Evolutionary conservation across 2,329 filamentous ascomycete genomes (phyloP).

Genomic region (Fusarium graminum): DNA sequence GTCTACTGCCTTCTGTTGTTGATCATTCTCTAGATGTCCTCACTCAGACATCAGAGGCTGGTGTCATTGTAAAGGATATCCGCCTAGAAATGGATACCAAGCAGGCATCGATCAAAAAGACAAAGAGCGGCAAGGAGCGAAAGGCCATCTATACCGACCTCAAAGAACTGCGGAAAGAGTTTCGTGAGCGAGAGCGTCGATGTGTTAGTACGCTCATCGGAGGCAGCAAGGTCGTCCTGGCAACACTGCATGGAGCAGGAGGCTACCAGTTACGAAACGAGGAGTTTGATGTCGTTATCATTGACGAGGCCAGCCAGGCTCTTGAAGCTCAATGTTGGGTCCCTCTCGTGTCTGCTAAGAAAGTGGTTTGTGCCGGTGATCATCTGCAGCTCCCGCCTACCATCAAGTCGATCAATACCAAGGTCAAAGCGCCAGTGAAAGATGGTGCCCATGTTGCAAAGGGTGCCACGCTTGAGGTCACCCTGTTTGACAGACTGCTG

Average conservation of each 20-base stretch:
- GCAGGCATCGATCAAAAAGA: constrained; percentile 89
- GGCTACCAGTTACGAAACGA: constrained; percentile 84
- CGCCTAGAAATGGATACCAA: constrained; percentile 93
- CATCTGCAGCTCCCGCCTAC: constrained; percentile 95
- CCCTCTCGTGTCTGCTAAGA: constrained; percentile 81
- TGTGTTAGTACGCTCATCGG: constrained; percentile 83
- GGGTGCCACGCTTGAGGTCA: constrained; percentile 81
- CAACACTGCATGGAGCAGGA: constrained; percentile 92
- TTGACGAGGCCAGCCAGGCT: constrained; percentile 96
- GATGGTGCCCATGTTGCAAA: constrained; percentile 58
- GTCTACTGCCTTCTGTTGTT: constrained; percentile 87
- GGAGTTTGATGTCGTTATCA: constrained; percentile 91
- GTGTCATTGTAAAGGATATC: constrained; percentile 89
- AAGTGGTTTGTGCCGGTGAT: constrained; percentile 92
- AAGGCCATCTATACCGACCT: constrained; percentile 87
- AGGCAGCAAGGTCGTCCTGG: constrained; percentile 87
- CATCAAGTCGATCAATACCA: constrained; percentile 81
- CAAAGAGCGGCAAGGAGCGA: constrained; percentile 82
- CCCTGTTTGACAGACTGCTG: constrained; percentile 90
- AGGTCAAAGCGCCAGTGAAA: constrained; percentile 57
- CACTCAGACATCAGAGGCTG: constrained; percentile 90
- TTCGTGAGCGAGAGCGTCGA: constrained; percentile 82
- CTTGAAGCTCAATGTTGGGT: constrained; percentile 99
- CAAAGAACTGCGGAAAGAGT: constrained; percentile 88
- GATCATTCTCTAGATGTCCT: constrained; percentile 92